Base-by-base conservation (phyloP, 2,329 filamentous ascomycete genomes). In the Ophiognomonia clavigignenti-juglandacearum region DNA sequence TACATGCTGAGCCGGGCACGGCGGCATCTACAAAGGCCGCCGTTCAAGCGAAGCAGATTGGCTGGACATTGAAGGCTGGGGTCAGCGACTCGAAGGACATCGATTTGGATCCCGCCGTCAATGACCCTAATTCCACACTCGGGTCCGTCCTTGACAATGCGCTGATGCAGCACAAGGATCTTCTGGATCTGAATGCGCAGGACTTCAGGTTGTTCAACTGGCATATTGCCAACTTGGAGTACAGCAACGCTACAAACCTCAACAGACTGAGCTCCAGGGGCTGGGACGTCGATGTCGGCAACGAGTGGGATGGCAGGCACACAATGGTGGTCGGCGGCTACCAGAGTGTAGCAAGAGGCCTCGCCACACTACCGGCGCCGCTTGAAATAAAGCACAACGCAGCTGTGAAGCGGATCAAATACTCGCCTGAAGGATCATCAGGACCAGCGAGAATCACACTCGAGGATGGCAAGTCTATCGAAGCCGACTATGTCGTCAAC, bases 191-290 rank as follows among this genome's bases (percentile, higher is more conserved):
- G 43, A 88, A 83, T 13, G 80, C 91, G 1, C 87, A 89, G 61
- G 93, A 98, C 59, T 84, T 95, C 65, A 82, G 93, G 38, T 73
- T 98, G 14, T 77, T 97, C 59, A 98, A 96, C 61, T 98, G 93
- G 93, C 95, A 98, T 65, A 86, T 96, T 64, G 95, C 95, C 54
- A 98, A 98, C 61, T 76, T 98, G 13, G 93, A 98, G 65, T 98
- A 98, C 62, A 95, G 92, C 53, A 98, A 97, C 64, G 93, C 93
- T 2, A 88, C 84, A 2, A 95, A 90, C 55, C 82, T 96, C 45
- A 84, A 86, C 54, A 85, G 86, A 53, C 78, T 98, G 16, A 97
- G 92, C 64, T 78, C 98, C 13, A 82, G 85, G 7, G 85, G 91
- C 0, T 97, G 95, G 88, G 95, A 98, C 64, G 90, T 98, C 59